Base-by-base conservation (phyloP, 805 yeast species). In the Candida saitoana region DNA sequence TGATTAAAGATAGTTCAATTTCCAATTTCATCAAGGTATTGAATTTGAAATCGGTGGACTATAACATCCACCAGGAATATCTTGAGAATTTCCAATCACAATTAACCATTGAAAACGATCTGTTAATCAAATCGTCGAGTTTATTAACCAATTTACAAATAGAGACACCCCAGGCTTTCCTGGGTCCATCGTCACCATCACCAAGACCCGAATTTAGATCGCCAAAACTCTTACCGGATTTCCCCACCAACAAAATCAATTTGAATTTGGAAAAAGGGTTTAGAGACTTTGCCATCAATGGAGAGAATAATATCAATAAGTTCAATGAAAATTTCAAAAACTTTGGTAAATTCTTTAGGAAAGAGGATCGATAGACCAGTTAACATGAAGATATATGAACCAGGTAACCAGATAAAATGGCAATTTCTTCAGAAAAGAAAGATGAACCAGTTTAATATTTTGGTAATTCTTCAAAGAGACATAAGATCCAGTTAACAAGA, bases 1-100 rank as follows among this genome's bases (percentile, higher is more conserved):
- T 84, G 11, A 71, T 87, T 39, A 82, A 82, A 5, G 96, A 87
- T 60, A 71, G 71, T 36, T 77, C 80, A 18, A 62, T 76, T 20
- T 59, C 61, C 8, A 87, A 87, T 55, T 86, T 87, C 56, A 60
- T 63, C 44, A 87, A 84, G 54, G 63, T 87, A 2, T 63, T 87
- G 41, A 74, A 70, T 17, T 67, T 86, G 44, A 87, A 86, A 57
- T 83, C 84, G 5, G 65, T 81, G 9, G 57, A 60, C 4, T 44
- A 49, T 19, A 25, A 45, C 2, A 59, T 55, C 32, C 64, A 60
- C 32, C 47, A 42, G 18, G 61, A 59, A 42, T 69, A 65, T 42
- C 49, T 62, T 9, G 74, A 68, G 16, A 60, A 54, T 42, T 69
- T 69, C 54, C 64, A 60, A 39, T 48, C 63, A 16, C 71, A 68